These are phyloP conservation scores for Chlamydomonas sp. DNA, from an alignment of 139 green algal genomes.

Conservation along the genomic window DNA sequence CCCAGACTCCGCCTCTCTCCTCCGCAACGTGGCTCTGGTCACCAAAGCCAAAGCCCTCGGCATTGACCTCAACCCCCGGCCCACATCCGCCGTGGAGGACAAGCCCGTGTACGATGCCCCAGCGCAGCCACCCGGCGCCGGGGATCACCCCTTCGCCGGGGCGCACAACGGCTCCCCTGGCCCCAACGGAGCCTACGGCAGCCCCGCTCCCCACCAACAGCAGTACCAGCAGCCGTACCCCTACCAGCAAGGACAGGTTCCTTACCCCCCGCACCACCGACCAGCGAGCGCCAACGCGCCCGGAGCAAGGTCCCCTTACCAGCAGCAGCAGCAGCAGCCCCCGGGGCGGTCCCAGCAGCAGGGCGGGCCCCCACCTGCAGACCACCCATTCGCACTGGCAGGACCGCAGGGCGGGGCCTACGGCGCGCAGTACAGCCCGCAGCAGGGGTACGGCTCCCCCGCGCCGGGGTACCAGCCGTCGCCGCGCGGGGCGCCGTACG, in stretches of 20 bases:
- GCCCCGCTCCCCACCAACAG: conserved; percentile 10
- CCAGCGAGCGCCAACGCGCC: not conserved
- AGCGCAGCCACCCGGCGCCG: not conserved
- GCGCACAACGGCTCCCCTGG: not conserved
- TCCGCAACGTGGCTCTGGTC: conserved; percentile 37
- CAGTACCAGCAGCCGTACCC: conserved; percentile 29
- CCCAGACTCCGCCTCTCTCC: conserved; percentile 42
- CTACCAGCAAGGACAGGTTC: conserved; percentile 2
- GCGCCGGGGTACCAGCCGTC: not conserved
- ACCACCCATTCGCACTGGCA: conserved; percentile 22
- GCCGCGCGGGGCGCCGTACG: not conserved
- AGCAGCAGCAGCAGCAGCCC: too few species aligned
- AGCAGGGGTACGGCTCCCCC: not conserved
- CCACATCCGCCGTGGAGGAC: conserved; percentile 29
- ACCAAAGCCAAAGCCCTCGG: conserved; percentile 47
- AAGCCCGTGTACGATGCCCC: conserved; percentile 30
- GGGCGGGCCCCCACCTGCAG: not conserved
- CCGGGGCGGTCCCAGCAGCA: not conserved
- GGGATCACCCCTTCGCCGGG: not conserved
- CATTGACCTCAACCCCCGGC: conserved; percentile 48
- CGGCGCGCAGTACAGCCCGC: not conserved
- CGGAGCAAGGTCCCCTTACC: not conserved
- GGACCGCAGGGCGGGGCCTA: not conserved
- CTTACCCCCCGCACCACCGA: conserved; percentile 24
- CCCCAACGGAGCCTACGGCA: not conserved